phyloP scores from a whole-genome alignment of 106 monocot genomes.

The Gastrodia elata region DNA sequence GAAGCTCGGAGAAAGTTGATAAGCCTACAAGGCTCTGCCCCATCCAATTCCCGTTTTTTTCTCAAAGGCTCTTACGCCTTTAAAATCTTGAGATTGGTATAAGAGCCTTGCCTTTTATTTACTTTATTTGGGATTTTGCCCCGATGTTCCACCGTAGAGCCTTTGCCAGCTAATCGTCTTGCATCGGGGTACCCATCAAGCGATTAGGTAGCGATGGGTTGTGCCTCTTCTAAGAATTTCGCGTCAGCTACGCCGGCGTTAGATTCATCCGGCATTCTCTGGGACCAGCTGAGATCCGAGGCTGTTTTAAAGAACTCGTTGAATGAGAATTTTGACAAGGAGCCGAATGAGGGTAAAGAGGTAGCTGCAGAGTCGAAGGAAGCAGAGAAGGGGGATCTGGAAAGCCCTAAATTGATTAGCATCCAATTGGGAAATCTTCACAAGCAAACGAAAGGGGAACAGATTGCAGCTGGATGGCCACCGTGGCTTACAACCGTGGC shows the following conservation, averaged over 20 bases:
- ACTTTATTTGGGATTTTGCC: not conserved
- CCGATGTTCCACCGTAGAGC: not conserved
- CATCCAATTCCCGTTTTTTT: not conserved
- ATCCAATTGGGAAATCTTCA: conserved; percentile 36
- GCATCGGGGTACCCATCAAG: not conserved
- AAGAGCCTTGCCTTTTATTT: not conserved
- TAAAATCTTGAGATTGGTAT: not conserved
- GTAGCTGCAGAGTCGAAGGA: not conserved
- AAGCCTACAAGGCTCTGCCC: not conserved
- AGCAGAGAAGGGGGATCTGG: conserved; percentile 9
- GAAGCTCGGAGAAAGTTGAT: not conserved
- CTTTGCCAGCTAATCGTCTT: not conserved
- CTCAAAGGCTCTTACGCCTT: not conserved
- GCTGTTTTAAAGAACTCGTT: conserved; percentile 6
- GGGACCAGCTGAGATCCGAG: conserved; percentile 9
- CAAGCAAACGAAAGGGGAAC: conserved; percentile 50
- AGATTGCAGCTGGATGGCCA: conserved; percentile 69
- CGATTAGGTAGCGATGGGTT: conserved; percentile 30
- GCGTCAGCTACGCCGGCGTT: conserved; percentile 35
- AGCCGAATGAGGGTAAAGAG: too few species aligned
- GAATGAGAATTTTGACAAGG: conserved; percentile 14
- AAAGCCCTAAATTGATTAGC: conserved; percentile 12
- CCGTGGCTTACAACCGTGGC: conserved; percentile 53
- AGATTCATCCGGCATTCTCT: conserved; percentile 26
- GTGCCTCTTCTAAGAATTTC: conserved; percentile 45